These are phyloP conservation scores for Helianthus annuus DNA, from an alignment of 129 eudicot species.

Conservation along the genomic window HanXRQr2.0-SUNRISE NC_035433.2:58589533-58590032, in stretches of 20 bases:
- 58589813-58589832: slow-evolving; percentile 74
- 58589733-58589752: no score
- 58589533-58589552: no score
- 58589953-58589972: slow-evolving; percentile 62
- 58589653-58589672: no score
- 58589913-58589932: slow-evolving; percentile 53
- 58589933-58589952: slow-evolving; percentile 50
- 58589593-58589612: no score
- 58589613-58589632: no score
- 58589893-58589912: neutral
- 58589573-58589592: no score
- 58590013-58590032: slow-evolving; percentile 66
- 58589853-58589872: slow-evolving; percentile 54
- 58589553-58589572: no score
- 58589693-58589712: no score
- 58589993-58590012: slow-evolving; percentile 45
- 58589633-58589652: no score
- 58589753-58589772: no score
- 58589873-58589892: slow-evolving; percentile 37
- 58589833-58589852: slow-evolving; percentile 47
- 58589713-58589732: no score
- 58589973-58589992: slow-evolving; percentile 58
- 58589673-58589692: no score
- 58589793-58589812: slow-evolving; percentile 54
- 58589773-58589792: slow-evolving; percentile 60